A percentile compares a stretch with the other conserved stretches of the same genome.
Conservation (phyloP, 768 basidiomycete genomes). For the Calvatia gigantea region DNA sequence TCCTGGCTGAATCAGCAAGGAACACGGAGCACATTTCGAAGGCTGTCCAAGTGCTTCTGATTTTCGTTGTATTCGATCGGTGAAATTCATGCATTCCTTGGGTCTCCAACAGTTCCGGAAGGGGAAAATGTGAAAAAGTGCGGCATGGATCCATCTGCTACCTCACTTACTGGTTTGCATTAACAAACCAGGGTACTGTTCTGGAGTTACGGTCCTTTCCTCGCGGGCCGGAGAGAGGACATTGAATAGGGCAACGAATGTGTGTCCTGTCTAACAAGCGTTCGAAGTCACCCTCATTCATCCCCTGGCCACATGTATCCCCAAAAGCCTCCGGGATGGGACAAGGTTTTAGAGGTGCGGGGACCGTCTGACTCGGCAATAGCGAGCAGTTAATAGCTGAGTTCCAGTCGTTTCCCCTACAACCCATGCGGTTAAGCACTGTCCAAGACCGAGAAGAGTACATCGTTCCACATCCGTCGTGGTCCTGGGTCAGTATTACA, state of each 20-base stretch:
- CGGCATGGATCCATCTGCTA: not conserved
- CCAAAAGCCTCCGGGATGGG: not conserved
- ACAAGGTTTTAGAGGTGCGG: not conserved
- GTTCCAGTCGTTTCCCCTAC: not conserved
- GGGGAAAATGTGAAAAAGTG: not conserved
- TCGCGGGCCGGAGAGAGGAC: not conserved
- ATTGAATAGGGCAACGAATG: not conserved
- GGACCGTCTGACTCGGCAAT: not conserved
- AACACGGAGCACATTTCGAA: slow-evolving; percentile 3
- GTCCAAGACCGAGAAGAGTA: not conserved
- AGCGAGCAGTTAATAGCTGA: not conserved
- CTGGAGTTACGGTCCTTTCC: no score
- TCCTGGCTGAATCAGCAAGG: slow-evolving; percentile 3
- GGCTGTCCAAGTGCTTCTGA: slow-evolving; percentile 12
- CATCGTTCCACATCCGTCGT: not conserved
- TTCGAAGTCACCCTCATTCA: not conserved
- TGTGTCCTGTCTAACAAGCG: not conserved
- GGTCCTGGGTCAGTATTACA: not conserved
- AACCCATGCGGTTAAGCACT: not conserved
- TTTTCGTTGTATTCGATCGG: slow-evolving; percentile 9
- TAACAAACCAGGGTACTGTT: no score
- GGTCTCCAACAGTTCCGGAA: slow-evolving; percentile 1
- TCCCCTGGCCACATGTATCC: not conserved
- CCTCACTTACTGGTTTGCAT: not conserved
- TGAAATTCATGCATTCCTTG: not conserved